Conservation (phyloP, 129 eudicot species). For the Cynara cardunculus region DNA sequence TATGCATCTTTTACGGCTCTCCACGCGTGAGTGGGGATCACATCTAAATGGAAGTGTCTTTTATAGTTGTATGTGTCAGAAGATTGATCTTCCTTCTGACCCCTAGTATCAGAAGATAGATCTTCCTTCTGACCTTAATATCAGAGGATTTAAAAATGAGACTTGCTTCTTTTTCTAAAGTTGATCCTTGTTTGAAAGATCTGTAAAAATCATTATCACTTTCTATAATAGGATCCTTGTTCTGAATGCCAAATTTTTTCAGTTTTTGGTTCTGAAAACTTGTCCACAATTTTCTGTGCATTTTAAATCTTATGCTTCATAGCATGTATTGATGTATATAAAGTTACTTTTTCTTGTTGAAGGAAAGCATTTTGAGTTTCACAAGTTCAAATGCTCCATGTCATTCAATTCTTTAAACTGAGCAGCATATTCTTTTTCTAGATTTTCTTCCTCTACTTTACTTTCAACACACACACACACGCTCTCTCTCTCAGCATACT, state of each 20-base stretch:
- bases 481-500: not conserved
- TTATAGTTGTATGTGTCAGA: not conserved
- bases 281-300: not conserved
- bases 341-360: not conserved
- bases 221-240: not conserved
- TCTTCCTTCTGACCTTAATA: not conserved
- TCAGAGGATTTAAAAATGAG: not conserved
- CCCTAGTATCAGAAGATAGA: not conserved
- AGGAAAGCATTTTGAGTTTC: not conserved
- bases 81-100: not conserved
- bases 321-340: not conserved
- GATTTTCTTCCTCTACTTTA: not conserved
- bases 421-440: not conserved
- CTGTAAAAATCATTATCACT: not conserved
- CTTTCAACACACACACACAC: not conserved
- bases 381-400: not conserved
- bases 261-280: not conserved
- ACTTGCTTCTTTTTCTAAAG: not conserved
- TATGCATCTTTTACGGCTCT: not conserved
- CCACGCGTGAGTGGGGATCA: not conserved
- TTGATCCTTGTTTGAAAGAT: not conserved
- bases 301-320: not conserved
- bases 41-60: not conserved
- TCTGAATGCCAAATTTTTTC: not conserved
- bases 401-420: not conserved